Base-by-base conservation (phyloP, 306 rosid species). In the Sophora flavescens region DNA sequence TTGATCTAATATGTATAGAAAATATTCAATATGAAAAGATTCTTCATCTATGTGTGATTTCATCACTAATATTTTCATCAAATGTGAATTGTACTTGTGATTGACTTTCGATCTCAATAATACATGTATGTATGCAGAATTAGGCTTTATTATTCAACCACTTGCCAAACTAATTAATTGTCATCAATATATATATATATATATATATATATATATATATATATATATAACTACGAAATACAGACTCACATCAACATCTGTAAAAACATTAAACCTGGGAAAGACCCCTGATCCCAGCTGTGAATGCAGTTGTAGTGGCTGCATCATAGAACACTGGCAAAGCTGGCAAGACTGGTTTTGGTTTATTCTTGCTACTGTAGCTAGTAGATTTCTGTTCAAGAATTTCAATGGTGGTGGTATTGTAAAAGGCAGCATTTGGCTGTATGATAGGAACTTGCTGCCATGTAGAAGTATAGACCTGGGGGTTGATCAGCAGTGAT, bases 351-450 rank as follows among this genome's bases (percentile, higher is more conserved):
- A 84, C 64, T 48, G 96, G 96, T 57, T 76, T 68, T 52, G 77
- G 50, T 3, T 68, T 44, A 86, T 4, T 81, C 86, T 52, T 3
- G 9, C 75, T 81, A 11, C 61, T 3, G 39, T 85, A 79, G 39
- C 83, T 48, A 0, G 81, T 89, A 33, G 89, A 83, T 57, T 81
- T 88, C 84, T 95, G 92, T 71, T 89, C 90, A 2, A 95, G 97
- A 74, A 92, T 92, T 4, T 97, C 97, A 0, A 97, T 95, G 72
- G 99, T 92, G 51, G 99, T 92, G 57, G 97, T 92, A 82, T 95
- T 95, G 87, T 95, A 97, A 8, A 95, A 95, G 57, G 99, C 8
- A 6, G 93, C 96, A 28, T 94, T 94, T 84, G 6, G 96, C 97
- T 1, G 97, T 80, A 70, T 92, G 47, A 59, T 90, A 95, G 5